phyloP scores from a whole-genome alignment of 768 basidiomycete species.

The Collybia sp. region DNA sequence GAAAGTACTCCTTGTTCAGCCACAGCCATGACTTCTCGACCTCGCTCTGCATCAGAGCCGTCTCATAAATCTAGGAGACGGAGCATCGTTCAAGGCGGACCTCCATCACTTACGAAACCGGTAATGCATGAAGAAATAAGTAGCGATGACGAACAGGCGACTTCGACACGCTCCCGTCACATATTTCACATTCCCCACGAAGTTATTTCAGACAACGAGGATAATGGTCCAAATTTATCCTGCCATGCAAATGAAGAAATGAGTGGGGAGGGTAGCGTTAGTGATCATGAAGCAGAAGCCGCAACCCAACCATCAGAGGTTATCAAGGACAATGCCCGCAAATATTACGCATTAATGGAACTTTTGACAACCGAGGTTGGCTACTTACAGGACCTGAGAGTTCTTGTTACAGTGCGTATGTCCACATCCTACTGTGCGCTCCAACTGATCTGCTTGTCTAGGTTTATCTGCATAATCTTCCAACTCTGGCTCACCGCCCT shows the following conservation, averaged over 20 bases:
- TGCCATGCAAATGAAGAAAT: conserved; percentile 13
- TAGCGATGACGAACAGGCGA: too few species aligned
- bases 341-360: conserved; percentile 78
- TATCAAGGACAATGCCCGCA: conserved; percentile 42
- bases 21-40: conserved; percentile 27
- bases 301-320: conserved; percentile 23
- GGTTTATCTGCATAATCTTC: conserved; percentile 63
- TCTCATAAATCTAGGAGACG: conserved; percentile 9
- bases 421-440: not conserved
- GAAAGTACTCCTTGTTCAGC: conserved; percentile 35
- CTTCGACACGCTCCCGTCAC: conserved; percentile 14
- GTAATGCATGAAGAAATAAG: not conserved
- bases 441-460: conserved; percentile 19
- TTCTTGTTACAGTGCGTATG: conserved; percentile 63
- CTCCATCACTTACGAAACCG: not conserved
- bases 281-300: conserved; percentile 22
- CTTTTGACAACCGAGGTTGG: conserved; percentile 80
- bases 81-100: conserved; percentile 3
- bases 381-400: conserved; percentile 76
- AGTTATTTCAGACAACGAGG: conserved; percentile 21
- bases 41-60: conserved; percentile 11
- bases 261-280: conserved; percentile 20
- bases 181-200: conserved; percentile 29
- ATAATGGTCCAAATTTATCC: conserved; percentile 14
- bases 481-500: conserved; percentile 39